Evolutionary conservation across 345 rosid species (phyloP).

Genomic region (Iberis pinnata): DNA sequence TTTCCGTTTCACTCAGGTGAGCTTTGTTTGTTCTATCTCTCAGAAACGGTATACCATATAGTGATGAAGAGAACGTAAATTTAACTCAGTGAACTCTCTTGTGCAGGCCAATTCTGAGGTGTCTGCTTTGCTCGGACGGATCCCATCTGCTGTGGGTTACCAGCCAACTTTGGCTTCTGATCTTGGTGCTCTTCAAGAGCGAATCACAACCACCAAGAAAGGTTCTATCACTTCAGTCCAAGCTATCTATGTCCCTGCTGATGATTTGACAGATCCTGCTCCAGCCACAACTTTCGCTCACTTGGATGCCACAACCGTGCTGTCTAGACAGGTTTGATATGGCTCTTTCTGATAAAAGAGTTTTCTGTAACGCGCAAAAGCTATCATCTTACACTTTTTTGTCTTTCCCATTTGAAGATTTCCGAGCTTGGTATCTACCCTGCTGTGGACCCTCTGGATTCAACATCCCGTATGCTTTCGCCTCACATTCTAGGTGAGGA

Average conservation of each 20-base stretch:
- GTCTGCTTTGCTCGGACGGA: slow-evolving; percentile 98
- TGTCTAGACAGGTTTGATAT: slow-evolving; percentile 75
- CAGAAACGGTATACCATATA: background rate
- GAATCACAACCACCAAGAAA: slow-evolving; percentile 98
- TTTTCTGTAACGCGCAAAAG: background rate
- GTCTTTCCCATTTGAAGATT: slow-evolving; percentile 35
- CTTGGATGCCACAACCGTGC: slow-evolving; percentile 98
- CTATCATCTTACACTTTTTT: background rate
- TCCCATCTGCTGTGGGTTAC: slow-evolving; percentile 99
- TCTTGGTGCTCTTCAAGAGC: slow-evolving; percentile 99
- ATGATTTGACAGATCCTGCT: slow-evolving; percentile 99
- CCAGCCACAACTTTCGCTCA: slow-evolving; percentile 99
- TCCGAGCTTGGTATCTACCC: slow-evolving; percentile 99
- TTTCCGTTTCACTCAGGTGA: slow-evolving; percentile 87
- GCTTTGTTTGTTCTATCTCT: background rate
- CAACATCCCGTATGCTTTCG: slow-evolving; percentile 94
- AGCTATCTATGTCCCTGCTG: slow-evolving; percentile 99
- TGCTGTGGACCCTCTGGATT: slow-evolving; percentile 97
- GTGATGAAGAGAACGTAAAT: background rate
- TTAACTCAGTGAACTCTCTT: background rate
- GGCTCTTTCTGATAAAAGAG: background rate
- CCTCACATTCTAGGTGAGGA: slow-evolving; percentile 94
- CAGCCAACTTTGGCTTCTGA: slow-evolving; percentile 97
- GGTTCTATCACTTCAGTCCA: slow-evolving; percentile 97
- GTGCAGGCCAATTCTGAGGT: slow-evolving; percentile 96